Conservation (phyloP, 371 early-diverging fungal species). For the Batkoa obscura region DNA sequence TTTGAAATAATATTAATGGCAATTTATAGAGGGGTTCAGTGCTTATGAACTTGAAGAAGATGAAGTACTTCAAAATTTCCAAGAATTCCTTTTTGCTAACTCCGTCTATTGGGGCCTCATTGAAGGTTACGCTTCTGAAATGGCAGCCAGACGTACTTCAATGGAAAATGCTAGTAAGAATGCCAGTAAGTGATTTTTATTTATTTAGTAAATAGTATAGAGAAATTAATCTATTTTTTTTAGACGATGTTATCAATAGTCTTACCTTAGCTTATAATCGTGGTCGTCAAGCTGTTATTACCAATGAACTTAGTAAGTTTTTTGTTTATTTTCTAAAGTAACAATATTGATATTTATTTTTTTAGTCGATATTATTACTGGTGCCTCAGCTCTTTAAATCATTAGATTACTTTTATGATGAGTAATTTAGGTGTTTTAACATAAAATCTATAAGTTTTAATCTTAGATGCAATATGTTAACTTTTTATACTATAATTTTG, state of each 20-base stretch:
- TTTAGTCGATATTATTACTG: constrained; percentile 75
- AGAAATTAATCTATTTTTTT: neutral
- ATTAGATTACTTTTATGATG: neutral
- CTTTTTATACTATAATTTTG: no score
- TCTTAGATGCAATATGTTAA: no score
- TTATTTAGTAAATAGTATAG: neutral
- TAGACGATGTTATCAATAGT: constrained; percentile 44
- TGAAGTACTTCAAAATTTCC: constrained; percentile 68
- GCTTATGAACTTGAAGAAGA: constrained; percentile 80
- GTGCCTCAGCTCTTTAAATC: constrained; percentile 70
- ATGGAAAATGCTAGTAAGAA: constrained; percentile 99
- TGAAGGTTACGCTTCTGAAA: constrained; percentile 93
- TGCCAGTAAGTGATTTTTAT: constrained; percentile 41
- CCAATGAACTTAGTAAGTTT: constrained; percentile 71
- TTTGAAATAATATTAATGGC: neutral
- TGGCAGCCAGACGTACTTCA: constrained; percentile 91
- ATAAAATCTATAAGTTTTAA: no score
- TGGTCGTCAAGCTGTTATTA: constrained; percentile 90
- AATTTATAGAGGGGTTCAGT: constrained; percentile 47
- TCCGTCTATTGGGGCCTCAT: constrained; percentile 82
- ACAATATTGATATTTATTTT: no score
- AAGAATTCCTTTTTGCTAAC: constrained; percentile 89
- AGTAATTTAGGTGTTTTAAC: no score
- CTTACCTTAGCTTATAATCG: constrained; percentile 79
- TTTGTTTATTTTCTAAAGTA: neutral